Evolutionary conservation across 345 rosid genomes (phyloP).

Genomic region (Euphorbia lathyris): DNA sequence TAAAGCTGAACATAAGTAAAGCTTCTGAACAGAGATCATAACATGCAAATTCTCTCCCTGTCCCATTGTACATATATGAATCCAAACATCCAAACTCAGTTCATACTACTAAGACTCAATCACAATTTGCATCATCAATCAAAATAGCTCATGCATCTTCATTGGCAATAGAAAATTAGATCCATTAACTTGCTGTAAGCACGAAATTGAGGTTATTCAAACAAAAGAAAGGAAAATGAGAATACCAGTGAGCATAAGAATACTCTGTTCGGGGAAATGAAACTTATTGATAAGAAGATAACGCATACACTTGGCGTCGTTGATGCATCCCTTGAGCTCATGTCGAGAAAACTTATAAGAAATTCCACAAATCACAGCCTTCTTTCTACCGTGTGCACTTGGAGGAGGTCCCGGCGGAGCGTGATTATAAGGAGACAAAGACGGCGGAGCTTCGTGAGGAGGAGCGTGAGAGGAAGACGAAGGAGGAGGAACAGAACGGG

Average conservation of each 20-base stretch:
- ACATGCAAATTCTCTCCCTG: neutral
- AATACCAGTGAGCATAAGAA: conserved; percentile 85
- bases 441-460: conserved; percentile 16
- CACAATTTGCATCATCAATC: neutral
- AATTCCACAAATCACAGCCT: conserved; percentile 85
- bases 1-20: neutral
- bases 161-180: neutral
- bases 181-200: neutral
- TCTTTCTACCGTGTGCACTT: conserved; percentile 60
- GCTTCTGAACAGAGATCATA: neutral
- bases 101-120: too few species aligned
- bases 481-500: conserved; percentile 43
- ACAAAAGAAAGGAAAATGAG: neutral
- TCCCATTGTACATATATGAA: neutral
- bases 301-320: conserved; percentile 90
- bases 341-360: conserved; percentile 69
- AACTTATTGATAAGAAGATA: conserved; percentile 73
- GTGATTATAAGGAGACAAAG: conserved; percentile 45
- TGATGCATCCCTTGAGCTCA: conserved; percentile 89
- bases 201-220: too few species aligned
- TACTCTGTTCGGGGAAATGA: conserved; percentile 59
- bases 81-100: neutral
- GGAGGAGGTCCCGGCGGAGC: conserved; percentile 59
- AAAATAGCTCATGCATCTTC: neutral
- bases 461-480: too few species aligned